Evolutionary conservation across 805 yeast species (phyloP).

Genomic region (Teunomyces funiuensis): DNA sequence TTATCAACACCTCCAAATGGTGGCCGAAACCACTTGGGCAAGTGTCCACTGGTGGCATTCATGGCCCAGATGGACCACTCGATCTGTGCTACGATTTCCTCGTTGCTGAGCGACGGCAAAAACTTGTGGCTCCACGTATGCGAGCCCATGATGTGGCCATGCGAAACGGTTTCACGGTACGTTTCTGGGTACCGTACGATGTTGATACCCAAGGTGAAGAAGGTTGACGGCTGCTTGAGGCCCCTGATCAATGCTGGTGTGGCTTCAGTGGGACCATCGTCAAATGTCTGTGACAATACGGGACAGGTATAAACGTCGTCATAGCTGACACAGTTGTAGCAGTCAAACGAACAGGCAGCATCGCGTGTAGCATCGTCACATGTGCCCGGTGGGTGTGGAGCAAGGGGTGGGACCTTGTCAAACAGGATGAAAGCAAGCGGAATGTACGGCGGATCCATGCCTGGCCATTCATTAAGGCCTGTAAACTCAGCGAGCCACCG

Average conservation of each 20-base stretch:
- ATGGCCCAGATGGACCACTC: slow-evolving; percentile 98
- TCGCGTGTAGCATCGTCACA: slow-evolving; percentile 47
- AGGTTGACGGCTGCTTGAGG: slow-evolving; percentile 62
- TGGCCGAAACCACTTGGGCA: slow-evolving; percentile 94
- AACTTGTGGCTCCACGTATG: slow-evolving; percentile 94
- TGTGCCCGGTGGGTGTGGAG: slow-evolving; percentile 53
- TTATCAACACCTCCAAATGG: slow-evolving; percentile 96
- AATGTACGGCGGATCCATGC: slow-evolving; percentile 81
- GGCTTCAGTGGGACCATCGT: slow-evolving; percentile 86
- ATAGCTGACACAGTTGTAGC: slow-evolving; percentile 69
- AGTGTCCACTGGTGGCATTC: slow-evolving; percentile 86
- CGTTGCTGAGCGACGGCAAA: slow-evolving; percentile 74
- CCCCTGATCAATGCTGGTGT: slow-evolving; percentile 59
- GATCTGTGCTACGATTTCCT: slow-evolving; percentile 81
- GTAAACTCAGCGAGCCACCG: slow-evolving; percentile 76
- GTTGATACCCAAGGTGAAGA: slow-evolving; percentile 83
- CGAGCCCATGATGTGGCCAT: slow-evolving; percentile 79
- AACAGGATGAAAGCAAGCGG: slow-evolving; percentile 73
- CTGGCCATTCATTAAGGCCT: slow-evolving; percentile 81
- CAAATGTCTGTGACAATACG: slow-evolving; percentile 81
- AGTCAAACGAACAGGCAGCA: slow-evolving; percentile 74
- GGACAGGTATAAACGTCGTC: slow-evolving; percentile 81
- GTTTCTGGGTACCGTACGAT: slow-evolving; percentile 75
- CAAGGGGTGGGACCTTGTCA: slow-evolving; percentile 45
- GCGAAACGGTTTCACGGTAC: slow-evolving; percentile 51